phyloP scores from a whole-genome alignment of 164 flowering plant genomes.

The Houttuynia cordata region DNA sequence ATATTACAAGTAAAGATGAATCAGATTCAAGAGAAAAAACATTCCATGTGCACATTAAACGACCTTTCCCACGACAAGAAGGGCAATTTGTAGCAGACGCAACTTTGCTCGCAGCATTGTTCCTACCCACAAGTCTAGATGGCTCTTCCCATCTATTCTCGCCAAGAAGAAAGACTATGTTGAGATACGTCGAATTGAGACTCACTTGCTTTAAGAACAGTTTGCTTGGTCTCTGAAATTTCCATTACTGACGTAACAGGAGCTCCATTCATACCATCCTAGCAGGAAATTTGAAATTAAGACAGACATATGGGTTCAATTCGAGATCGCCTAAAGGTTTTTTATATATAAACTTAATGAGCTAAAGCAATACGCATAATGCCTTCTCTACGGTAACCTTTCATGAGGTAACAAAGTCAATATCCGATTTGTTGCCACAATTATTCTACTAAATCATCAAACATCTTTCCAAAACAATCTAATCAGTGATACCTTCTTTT shows the following conservation, averaged over 20 bases:
- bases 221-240: constrained; percentile 38
- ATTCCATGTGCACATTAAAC: constrained; percentile 60
- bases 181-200: constrained; percentile 33
- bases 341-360: not conserved
- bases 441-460: too few relatives aligned
- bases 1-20: not conserved
- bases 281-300: constrained; percentile 1
- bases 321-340: not conserved
- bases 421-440: not conserved
- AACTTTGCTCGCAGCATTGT: constrained; percentile 20
- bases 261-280: constrained; percentile 57
- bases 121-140: constrained; percentile 43
- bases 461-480: not conserved
- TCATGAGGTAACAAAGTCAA: not conserved
- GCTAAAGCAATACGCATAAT: not conserved
- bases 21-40: not conserved
- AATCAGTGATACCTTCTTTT: constrained; percentile 7
- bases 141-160: constrained; percentile 98
- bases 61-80: constrained; percentile 82
- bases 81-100: constrained; percentile 34
- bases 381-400: not conserved
- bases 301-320: too few relatives aligned
- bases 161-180: constrained; percentile 81
- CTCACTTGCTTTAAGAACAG: constrained; percentile 27
- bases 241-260: constrained; percentile 38